Evolutionary conservation across 2,329 filamentous ascomycete species (phyloP), one percentile per base, ranked within the genome.

Genomic region (Colletotrichum musae): DNA sequence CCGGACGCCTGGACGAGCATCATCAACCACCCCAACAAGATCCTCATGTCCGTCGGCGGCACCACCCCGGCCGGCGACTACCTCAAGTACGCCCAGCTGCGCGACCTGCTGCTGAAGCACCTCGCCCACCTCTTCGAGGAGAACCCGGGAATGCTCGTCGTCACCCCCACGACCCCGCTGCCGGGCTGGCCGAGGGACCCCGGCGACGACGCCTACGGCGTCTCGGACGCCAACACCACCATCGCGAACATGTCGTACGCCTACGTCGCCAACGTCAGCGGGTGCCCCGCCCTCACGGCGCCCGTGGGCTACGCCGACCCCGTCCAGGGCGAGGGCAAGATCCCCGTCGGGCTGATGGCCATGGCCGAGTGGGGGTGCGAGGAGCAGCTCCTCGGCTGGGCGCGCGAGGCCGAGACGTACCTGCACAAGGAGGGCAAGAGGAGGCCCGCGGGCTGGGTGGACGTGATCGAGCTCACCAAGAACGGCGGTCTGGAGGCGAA

Each of bases 161-260:
- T 97, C 50, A 92, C 92, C 2, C 95, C 95, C 0, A 94, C 94
- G 1, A 89, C 89, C 4, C 93, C 94, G 0, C 87, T 92, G 68
- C 85, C 89, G 0, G 94, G 94, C 12, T 97, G 93, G 92, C 88
- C 88, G 50, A 89, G 91, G 26, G 70, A 78, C 12, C 80, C 84
- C 1, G 85, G 83, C 9, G 91, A 93, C 48, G 83, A 90, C 16
- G 82, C 82, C n/a, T 90, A 94, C 75, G 95, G 95, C 2, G 83
- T 94, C 73, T 91, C 87, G 45, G 92, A 98, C 78, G 91, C 87
- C 0, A 94, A 96, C 77, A 84, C 82, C 70, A 91, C 89, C 16
- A 83, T 97, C n/a, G 84, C 88, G 28, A 93, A 89, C 76, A 97
- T 97, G 94, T 89, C 92, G 79, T 97, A 94, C 80, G 90, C 93